Percentiles rank a stretch among this genome's conserved stretches.
Conservation (phyloP, 1,139 yeast genomes). For the Yamadazyma diospyri region DNA sequence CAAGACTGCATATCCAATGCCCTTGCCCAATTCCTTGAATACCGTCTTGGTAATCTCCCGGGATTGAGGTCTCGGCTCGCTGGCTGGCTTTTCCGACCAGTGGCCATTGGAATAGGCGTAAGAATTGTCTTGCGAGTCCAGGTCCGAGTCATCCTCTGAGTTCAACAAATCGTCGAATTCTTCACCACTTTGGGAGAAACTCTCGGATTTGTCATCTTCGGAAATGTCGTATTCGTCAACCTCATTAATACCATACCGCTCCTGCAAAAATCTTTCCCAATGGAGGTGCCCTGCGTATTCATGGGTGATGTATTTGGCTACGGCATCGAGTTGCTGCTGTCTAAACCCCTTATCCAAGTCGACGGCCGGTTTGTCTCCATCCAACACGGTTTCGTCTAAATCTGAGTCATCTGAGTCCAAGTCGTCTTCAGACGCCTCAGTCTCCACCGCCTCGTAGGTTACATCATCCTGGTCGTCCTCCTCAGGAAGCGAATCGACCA, state of each 20-base stretch:
- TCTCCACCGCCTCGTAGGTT: too few relatives aligned
- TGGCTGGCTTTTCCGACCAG: slow-evolving; percentile 6
- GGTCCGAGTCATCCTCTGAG: neutral
- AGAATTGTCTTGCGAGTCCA: neutral
- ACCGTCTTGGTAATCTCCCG: slow-evolving; percentile 12
- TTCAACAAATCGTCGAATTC: slow-evolving; percentile 1
- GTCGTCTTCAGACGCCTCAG: neutral
- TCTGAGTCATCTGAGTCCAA: neutral
- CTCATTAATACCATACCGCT: too few relatives aligned
- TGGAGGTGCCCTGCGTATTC: too few relatives aligned
- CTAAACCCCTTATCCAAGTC: neutral
- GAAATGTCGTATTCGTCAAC: neutral
- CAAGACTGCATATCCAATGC: slow-evolving; percentile 29
- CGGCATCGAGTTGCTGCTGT: too few relatives aligned
- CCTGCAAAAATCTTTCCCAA: too few relatives aligned
- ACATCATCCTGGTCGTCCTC: neutral
- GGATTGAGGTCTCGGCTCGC: slow-evolving; percentile 3
- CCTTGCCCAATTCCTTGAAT: slow-evolving; percentile 34
- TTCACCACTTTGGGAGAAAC: neutral
- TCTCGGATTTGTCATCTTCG: slow-evolving; percentile 1
- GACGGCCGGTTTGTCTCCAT: too few relatives aligned
- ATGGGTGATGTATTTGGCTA: too few relatives aligned
- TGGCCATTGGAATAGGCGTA: slow-evolving; percentile 1
- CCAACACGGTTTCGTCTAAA: too few relatives aligned
- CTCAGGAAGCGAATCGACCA: too few relatives aligned